phyloP scores from a whole-genome alignment of 1,284 basidiomycete species.

The Cryptococcus floricola region DNA sequence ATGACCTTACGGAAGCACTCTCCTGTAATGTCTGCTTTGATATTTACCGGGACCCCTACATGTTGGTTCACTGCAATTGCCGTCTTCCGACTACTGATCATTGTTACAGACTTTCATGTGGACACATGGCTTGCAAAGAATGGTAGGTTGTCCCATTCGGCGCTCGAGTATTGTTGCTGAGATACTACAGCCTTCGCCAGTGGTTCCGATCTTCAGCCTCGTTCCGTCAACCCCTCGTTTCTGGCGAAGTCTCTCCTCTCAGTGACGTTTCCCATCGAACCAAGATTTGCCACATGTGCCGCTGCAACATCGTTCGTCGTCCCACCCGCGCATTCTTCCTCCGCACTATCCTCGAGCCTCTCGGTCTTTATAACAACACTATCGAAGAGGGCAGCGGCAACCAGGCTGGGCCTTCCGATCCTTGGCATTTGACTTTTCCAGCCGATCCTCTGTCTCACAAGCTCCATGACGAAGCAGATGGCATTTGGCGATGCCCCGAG shows the following conservation, averaged over 20 bases:
- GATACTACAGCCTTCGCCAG: slow-evolving; percentile 24
- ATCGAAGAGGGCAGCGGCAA: not conserved
- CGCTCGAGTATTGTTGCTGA: not conserved
- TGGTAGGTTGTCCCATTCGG: slow-evolving; percentile 28
- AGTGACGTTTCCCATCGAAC: slow-evolving; percentile 34
- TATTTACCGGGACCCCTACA: slow-evolving; percentile 40
- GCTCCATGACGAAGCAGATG: slow-evolving; percentile 28
- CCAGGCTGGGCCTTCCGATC: slow-evolving; percentile 20
- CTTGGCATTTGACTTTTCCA: slow-evolving; percentile 35
- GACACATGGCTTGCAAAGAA: slow-evolving; percentile 42
- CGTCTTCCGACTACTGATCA: slow-evolving; percentile 1
- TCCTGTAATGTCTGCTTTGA: slow-evolving; percentile 44
- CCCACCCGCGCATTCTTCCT: slow-evolving; percentile 40
- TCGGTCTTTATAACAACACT: slow-evolving; percentile 20
- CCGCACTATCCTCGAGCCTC: slow-evolving; percentile 31
- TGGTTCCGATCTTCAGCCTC: slow-evolving; percentile 45
- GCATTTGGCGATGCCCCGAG: slow-evolving; percentile 31
- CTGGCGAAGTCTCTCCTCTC: slow-evolving; percentile 13
- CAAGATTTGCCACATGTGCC: slow-evolving; percentile 46
- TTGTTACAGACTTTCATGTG: slow-evolving; percentile 37
- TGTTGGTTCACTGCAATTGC: slow-evolving; percentile 25
- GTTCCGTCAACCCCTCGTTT: slow-evolving; percentile 18
- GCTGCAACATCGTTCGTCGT: slow-evolving; percentile 33
- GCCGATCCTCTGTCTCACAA: slow-evolving; percentile 23
- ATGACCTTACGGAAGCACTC: slow-evolving; percentile 32